Conservation (phyloP, 768 basidiomycete species). For the Leccinum longicurvipes region DNA sequence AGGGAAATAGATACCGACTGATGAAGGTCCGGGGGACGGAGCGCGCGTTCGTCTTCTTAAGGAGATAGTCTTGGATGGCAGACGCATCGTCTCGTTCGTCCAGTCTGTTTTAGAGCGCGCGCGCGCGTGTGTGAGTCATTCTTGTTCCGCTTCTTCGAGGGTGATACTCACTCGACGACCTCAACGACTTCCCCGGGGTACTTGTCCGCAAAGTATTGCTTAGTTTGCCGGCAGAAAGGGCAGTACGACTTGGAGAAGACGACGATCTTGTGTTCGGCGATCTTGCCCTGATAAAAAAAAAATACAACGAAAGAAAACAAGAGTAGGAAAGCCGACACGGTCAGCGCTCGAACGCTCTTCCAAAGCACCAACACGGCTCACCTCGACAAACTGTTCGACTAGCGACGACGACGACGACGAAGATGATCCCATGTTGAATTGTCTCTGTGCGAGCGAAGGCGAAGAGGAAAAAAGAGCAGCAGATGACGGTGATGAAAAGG, state of each 20-base stretch:
- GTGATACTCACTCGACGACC: slow-evolving; percentile 46
- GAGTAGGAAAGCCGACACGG: slow-evolving; percentile 35
- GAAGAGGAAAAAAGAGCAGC: slow-evolving; percentile 29
- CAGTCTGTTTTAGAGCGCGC: slow-evolving; percentile 38
- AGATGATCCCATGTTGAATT: slow-evolving; percentile 4
- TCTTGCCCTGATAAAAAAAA: slow-evolving; percentile 40
- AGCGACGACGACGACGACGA: slow-evolving; percentile 16
- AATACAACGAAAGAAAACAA: too few species aligned
- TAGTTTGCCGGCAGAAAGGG: slow-evolving; percentile 49
- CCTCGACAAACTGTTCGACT: slow-evolving; percentile 39
- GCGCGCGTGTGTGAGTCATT: neutral
- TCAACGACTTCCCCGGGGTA: slow-evolving; percentile 38
- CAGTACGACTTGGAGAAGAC: slow-evolving; percentile 63
- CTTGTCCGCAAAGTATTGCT: slow-evolving; percentile 40
- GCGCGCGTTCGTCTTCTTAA: slow-evolving; percentile 58
- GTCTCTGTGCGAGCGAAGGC: slow-evolving; percentile 17
- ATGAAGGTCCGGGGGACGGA: slow-evolving; percentile 81
- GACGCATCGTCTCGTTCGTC: slow-evolving; percentile 55
- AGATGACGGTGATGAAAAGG: neutral
- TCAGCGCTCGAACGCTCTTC: slow-evolving; percentile 12
- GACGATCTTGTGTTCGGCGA: slow-evolving; percentile 48
- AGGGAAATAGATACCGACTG: slow-evolving; percentile 38
- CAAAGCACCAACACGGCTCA: slow-evolving; percentile 20
- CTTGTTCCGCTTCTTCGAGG: neutral
- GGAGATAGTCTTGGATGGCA: slow-evolving; percentile 65